Evolutionary conservation across 2,329 filamentous ascomycete species (phyloP).

Genomic region (Mycogone perniciosa): DNA sequence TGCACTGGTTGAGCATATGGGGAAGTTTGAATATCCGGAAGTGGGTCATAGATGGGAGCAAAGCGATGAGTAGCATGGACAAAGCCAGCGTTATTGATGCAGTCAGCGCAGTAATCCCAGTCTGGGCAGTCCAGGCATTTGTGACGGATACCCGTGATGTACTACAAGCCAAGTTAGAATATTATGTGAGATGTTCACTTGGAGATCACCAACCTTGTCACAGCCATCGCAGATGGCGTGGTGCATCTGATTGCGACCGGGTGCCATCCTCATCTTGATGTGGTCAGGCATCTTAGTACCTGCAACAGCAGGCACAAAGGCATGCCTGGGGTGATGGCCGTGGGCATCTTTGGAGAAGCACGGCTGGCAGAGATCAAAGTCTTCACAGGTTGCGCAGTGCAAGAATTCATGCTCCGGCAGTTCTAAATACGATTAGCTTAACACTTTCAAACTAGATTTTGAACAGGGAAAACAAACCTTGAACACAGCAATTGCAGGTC

Average conservation of each 20-base stretch:
- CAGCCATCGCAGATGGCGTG: constrained; percentile 93
- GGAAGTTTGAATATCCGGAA: constrained; percentile 28
- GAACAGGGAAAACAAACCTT: constrained; percentile 22
- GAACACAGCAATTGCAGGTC: constrained; percentile 63
- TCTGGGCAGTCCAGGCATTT: constrained; percentile 97
- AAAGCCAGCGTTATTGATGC: constrained; percentile 58
- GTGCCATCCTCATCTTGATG: constrained; percentile 61
- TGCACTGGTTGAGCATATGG: constrained; percentile 47
- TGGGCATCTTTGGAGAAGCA: constrained; percentile 75
- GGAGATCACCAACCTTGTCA: constrained; percentile 46
- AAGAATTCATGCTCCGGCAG: constrained; percentile 74
- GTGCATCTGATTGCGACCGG: constrained; percentile 77
- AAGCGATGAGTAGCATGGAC: constrained; percentile 84
- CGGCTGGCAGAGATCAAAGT: constrained; percentile 83
- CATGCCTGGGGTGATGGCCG: constrained; percentile 85
- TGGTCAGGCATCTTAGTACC: constrained; percentile 55
- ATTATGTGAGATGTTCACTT: background rate
- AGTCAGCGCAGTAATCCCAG: constrained; percentile 88
- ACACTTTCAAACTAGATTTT: background rate
- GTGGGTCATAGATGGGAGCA: constrained; percentile 74
- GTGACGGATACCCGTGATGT: constrained; percentile 82
- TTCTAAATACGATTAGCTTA: constrained; percentile 37
- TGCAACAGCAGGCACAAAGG: constrained; percentile 62
- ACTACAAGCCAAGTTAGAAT: constrained; percentile 27
- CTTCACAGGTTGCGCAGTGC: constrained; percentile 76